Evolutionary conservation across 345 rosid genomes (phyloP).

Genomic region (Lenwebbia sp.): DNA sequence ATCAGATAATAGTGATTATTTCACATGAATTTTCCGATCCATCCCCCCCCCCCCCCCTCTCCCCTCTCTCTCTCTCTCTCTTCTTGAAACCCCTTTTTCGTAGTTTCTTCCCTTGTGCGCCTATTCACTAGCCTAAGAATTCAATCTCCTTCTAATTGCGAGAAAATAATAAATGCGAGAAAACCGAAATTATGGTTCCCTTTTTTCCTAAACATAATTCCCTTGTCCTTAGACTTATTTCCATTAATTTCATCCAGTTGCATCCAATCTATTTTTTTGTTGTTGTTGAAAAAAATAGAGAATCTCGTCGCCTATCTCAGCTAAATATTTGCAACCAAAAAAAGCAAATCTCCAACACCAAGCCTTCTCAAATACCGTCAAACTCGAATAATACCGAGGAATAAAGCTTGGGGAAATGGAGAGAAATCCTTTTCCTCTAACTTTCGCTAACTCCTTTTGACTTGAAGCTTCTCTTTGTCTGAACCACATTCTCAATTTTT

Average conservation of each 20-base stretch:
- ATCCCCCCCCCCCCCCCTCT: no score
- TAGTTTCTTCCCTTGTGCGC: background rate
- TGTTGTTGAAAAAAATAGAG: no score
- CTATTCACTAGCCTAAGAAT: background rate
- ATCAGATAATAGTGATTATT: background rate
- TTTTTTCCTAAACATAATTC: background rate
- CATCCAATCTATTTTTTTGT: background rate
- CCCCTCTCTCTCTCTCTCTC: no score
- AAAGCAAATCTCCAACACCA: background rate
- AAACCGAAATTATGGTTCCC: background rate
- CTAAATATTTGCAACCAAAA: background rate
- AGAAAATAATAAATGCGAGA: background rate
- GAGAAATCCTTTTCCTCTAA: background rate
- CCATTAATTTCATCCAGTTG: background rate
- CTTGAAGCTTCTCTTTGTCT: background rate
- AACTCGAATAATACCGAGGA: background rate
- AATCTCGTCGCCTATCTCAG: background rate
- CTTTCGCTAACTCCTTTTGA: background rate
- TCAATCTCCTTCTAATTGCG: background rate
- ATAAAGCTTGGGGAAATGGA: background rate
- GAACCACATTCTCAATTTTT: background rate
- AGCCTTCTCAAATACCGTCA: background rate
- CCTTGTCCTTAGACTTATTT: background rate
- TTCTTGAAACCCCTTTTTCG: no score
- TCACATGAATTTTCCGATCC: background rate